Evolutionary conservation across 1,139 yeast genomes (phyloP).

Genomic region (Keqinozyma sinolaborantium): DNA sequence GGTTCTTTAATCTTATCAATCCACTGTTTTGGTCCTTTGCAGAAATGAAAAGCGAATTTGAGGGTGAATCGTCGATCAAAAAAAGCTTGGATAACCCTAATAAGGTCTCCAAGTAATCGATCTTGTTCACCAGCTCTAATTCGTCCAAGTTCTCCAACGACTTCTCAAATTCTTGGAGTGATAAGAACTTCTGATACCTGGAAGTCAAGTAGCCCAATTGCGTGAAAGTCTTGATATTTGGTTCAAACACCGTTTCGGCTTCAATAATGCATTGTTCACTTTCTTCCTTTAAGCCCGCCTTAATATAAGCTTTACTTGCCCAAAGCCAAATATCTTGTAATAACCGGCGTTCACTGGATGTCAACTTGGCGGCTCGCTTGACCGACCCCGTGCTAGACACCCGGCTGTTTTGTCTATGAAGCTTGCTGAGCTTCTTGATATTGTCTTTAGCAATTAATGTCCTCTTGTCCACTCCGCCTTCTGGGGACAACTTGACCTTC

Average conservation of each 20-base stretch:
- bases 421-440: constrained; percentile 17
- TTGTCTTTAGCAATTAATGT: constrained; percentile 17
- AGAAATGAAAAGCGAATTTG: constrained; percentile 36
- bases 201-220: constrained; percentile 52
- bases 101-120: constrained; percentile 53
- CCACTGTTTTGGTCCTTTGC: constrained; percentile 61
- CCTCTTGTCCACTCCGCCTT: constrained; percentile 10
- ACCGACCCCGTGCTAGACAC: background rate
- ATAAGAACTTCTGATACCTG: constrained; percentile 36
- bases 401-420: constrained; percentile 6
- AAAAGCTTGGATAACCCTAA: constrained; percentile 64
- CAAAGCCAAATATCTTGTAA: constrained; percentile 73
- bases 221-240: constrained; percentile 52
- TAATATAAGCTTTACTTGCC: constrained; percentile 63
- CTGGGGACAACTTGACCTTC: constrained; percentile 4
- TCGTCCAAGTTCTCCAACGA: constrained; percentile 48
- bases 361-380: constrained; percentile 6
- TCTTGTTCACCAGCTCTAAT: constrained; percentile 19
- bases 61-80: constrained; percentile 35
- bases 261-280: constrained; percentile 73
- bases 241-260: constrained; percentile 53
- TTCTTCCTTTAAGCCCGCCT: constrained; percentile 53
- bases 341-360: constrained; percentile 19
- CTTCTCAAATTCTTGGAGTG: constrained; percentile 66
- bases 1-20: constrained; percentile 56